Conservation (phyloP, 1,284 basidiomycete genomes). For the Coniferiporia weirii region DNA sequence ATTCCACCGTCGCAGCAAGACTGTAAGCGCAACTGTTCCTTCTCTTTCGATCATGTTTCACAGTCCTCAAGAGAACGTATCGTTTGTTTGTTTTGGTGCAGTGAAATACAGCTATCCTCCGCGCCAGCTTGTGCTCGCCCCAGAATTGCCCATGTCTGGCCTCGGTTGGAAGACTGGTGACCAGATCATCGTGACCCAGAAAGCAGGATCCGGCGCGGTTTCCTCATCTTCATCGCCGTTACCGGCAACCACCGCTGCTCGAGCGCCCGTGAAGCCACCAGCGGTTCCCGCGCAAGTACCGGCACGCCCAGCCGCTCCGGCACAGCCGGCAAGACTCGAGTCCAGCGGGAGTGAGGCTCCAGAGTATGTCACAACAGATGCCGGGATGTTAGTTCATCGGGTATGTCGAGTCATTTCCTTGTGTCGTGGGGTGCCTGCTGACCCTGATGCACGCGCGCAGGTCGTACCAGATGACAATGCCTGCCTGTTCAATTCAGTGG, state of each 20-base stretch:
- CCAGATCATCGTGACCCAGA: conserved; percentile 74
- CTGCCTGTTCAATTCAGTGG: conserved; percentile 85
- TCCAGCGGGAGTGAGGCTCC: conserved; percentile 32
- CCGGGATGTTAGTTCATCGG: conserved; percentile 64
- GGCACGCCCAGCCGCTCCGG: background rate
- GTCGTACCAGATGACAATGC: conserved; percentile 92
- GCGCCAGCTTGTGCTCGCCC: conserved; percentile 60
- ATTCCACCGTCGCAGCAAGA: conserved; percentile 76
- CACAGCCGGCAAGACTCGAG: background rate
- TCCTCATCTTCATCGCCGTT: conserved; percentile 18
- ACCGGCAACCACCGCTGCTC: background rate
- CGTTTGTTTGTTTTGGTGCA: conserved; percentile 27
- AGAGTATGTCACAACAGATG: conserved; percentile 54
- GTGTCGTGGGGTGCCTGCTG: too few species aligned
- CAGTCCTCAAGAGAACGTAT: background rate
- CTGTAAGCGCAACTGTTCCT: conserved; percentile 41
- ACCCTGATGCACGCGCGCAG: conserved; percentile 30
- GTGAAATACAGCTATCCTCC: conserved; percentile 88
- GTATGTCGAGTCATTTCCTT: conserved; percentile 34
- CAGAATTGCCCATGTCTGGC: conserved; percentile 65
- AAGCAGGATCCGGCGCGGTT: conserved; percentile 23
- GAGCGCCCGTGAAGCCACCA: conserved; percentile 8
- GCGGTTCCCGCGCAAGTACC: conserved; percentile 25
- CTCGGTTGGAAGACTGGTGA: conserved; percentile 76
- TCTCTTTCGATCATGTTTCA: background rate